These are phyloP conservation scores for Penicillium roqueforti DNA, from an alignment of 495 filamentous ascomycete species.

Conservation along the genomic window DNA sequence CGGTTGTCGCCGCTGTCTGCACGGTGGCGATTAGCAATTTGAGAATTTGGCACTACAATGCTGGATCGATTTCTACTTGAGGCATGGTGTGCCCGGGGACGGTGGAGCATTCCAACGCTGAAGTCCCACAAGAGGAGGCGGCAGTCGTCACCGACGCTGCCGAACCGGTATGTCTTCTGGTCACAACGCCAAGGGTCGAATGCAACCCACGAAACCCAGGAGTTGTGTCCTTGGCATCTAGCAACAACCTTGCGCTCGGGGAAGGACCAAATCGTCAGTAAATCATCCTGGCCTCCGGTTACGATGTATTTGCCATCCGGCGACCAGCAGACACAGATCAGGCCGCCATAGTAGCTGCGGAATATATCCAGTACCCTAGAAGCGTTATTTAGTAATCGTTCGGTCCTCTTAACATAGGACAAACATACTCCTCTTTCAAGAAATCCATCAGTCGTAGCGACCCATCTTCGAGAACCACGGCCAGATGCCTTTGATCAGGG, in stretches of 20 bases:
- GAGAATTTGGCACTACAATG: conserved; percentile 42
- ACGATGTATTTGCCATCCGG: conserved; percentile 95
- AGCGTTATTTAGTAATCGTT: conserved; percentile 11
- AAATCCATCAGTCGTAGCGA: conserved; percentile 87
- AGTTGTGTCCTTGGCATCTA: conserved; percentile 88
- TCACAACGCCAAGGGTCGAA: conserved; percentile 98
- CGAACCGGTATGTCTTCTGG: conserved; percentile 88
- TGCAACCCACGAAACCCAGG: conserved; percentile 88
- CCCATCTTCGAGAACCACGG: conserved; percentile 89
- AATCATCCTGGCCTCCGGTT: conserved; percentile 92
- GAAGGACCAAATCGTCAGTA: conserved; percentile 90
- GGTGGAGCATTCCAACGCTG: conserved; percentile 89
- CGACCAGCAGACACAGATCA: conserved; percentile 94
- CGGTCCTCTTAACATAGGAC: background rate
- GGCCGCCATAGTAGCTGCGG: conserved; percentile 85
- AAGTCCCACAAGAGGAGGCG: conserved; percentile 94
- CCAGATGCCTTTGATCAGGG: conserved; percentile 79
- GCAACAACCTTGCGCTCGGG: conserved; percentile 81
- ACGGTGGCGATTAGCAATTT: conserved; percentile 69
- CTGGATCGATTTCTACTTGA: conserved; percentile 38
- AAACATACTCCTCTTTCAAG: conserved; percentile 76
- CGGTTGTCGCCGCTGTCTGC: conserved; percentile 58
- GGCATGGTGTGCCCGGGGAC: conserved; percentile 64
- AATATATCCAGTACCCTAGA: conserved; percentile 76
- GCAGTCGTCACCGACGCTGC: conserved; percentile 92